These are phyloP conservation scores for Adenanthera pavonina DNA, from an alignment of 306 rosid genomes.

Conservation along the genomic window DNA sequence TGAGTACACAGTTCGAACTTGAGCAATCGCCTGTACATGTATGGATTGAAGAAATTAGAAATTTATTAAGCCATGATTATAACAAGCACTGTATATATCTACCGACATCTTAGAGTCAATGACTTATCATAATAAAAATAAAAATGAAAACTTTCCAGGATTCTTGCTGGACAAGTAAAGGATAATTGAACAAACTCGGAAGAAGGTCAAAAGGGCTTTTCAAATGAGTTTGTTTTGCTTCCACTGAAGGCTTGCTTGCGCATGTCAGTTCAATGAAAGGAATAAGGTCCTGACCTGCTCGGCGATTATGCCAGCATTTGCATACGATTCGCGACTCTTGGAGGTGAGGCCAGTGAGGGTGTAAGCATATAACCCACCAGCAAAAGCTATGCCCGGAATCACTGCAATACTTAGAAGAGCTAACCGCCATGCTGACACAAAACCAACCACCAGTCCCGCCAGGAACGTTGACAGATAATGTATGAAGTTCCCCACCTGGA, in stretches of 20 bases:
- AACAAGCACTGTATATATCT: not conserved
- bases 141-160: not conserved
- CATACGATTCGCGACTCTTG: conserved; percentile 92
- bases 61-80: not conserved
- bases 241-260: not conserved
- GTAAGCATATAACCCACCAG: conserved; percentile 97
- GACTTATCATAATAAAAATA: not conserved
- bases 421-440: conserved; percentile 96
- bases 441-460: conserved; percentile 99
- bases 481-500: conserved; percentile 95
- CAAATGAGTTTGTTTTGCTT: not conserved
- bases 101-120: not conserved
- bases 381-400: conserved; percentile 97
- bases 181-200: not conserved
- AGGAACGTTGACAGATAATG: conserved; percentile 95
- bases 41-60: not conserved
- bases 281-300: conserved; percentile 70
- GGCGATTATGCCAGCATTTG: conserved; percentile 93
- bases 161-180: not conserved
- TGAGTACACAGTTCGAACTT: conserved; percentile 95
- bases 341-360: conserved; percentile 98
- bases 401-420: conserved; percentile 96
- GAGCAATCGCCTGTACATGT: conserved; percentile 81
- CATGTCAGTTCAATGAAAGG: not conserved
- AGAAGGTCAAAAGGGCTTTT: not conserved